These are phyloP conservation scores for Candida taoyuanica DNA, from an alignment of 805 yeast genomes.

Conservation along the genomic window DNA sequence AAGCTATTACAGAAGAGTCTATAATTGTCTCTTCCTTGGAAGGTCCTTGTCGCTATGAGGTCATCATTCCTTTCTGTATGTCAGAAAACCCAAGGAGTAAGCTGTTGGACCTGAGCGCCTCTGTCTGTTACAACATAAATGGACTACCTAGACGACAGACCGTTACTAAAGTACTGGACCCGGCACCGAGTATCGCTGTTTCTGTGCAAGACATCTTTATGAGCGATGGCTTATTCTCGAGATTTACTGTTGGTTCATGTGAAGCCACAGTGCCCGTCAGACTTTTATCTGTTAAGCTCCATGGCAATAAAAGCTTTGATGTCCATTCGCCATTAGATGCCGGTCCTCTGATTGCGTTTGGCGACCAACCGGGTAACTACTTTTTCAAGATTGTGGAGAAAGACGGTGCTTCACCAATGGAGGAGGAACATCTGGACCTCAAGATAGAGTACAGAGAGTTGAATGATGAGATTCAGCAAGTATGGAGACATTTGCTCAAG, in stretches of 20 bases:
- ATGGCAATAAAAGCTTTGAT: slow-evolving; percentile 30
- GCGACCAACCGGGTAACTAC: slow-evolving; percentile 65
- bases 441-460: slow-evolving; percentile 43
- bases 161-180: slow-evolving; percentile 36
- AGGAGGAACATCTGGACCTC: slow-evolving; percentile 38
- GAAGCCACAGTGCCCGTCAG: slow-evolving; percentile 48
- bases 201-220: slow-evolving; percentile 79
- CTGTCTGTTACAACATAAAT: slow-evolving; percentile 9
- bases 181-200: slow-evolving; percentile 58
- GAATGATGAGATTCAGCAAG: slow-evolving; percentile 37
- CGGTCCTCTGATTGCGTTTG: slow-evolving; percentile 45
- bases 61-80: slow-evolving; percentile 31
- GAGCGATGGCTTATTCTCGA: slow-evolving; percentile 50
- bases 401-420: slow-evolving; percentile 18
- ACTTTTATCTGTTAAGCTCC: slow-evolving; percentile 40
- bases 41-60: slow-evolving; percentile 16
- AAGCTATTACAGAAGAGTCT: slow-evolving; percentile 2
- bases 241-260: slow-evolving; percentile 64
- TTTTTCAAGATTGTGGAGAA: slow-evolving; percentile 47
- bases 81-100: slow-evolving; percentile 18
- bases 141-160: slow-evolving; percentile 18
- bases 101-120: slow-evolving; percentile 11
- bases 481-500: slow-evolving; percentile 23
- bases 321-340: slow-evolving; percentile 30
- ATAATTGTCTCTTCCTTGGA: slow-evolving; percentile 5